These are phyloP conservation scores for Mucor saturninus DNA, from an alignment of 371 early-diverging fungal genomes.

Conservation along the genomic window DNA sequence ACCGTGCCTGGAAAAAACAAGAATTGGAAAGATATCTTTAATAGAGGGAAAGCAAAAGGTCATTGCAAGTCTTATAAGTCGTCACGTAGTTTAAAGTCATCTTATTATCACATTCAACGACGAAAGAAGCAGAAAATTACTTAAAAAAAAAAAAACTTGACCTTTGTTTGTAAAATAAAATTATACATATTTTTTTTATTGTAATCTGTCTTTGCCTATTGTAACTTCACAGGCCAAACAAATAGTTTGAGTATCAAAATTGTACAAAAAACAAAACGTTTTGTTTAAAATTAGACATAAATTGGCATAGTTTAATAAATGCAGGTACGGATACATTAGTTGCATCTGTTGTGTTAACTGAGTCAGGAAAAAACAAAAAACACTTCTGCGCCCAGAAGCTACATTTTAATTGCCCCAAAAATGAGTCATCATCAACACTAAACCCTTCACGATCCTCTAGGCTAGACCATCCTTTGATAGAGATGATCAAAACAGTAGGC, in stretches of 20 bases:
- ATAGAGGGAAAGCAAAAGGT: slow-evolving; percentile 18
- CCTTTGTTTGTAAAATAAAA: slow-evolving; percentile 9
- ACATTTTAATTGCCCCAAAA: slow-evolving; percentile 14
- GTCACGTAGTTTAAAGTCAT: slow-evolving; percentile 8
- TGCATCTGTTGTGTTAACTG: not conserved
- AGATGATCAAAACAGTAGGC: slow-evolving; percentile 13
- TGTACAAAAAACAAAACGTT: slow-evolving; percentile 8
- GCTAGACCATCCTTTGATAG: slow-evolving; percentile 7
- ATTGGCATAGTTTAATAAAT: slow-evolving; percentile 19
- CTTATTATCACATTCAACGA: slow-evolving; percentile 13
- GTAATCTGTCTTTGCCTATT: not conserved
- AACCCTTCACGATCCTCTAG: too few relatives aligned
- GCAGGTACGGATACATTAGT: not conserved
- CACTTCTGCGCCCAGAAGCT: slow-evolving; percentile 8
- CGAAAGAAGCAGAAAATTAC: slow-evolving; percentile 18
- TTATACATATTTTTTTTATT: not conserved
- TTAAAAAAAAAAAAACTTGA: slow-evolving; percentile 4
- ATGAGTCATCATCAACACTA: slow-evolving; percentile 11
- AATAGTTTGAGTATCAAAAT: slow-evolving; percentile 15
- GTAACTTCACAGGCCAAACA: slow-evolving; percentile 15
- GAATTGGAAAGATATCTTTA: slow-evolving; percentile 10
- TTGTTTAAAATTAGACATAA: slow-evolving; percentile 16
- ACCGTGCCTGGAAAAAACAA: slow-evolving; percentile 16
- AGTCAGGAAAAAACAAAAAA: slow-evolving; percentile 19
- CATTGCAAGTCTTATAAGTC: slow-evolving; percentile 18